A percentile compares a stretch with the other conserved stretches of the same genome.
Evolutionary conservation across 345 rosid genomes (phyloP).

Genomic region (Barbarea vulgaris): DNA sequence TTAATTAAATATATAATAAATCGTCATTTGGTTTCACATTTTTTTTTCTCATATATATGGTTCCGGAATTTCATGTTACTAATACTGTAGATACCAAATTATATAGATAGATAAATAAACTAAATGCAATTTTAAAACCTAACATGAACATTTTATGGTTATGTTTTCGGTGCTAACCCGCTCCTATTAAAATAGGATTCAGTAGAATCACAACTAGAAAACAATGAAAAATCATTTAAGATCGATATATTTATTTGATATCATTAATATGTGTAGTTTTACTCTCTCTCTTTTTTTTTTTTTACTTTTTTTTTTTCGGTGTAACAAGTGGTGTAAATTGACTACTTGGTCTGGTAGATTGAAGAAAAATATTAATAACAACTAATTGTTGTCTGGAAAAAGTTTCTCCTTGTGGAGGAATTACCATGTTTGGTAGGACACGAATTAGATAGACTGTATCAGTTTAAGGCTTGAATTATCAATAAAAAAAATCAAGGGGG

Average conservation of each 20-base stretch:
- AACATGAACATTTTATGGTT: background rate
- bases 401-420: background rate
- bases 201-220: background rate
- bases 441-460: constrained; percentile 4
- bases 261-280: background rate
- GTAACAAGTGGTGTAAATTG: background rate
- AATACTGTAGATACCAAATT: background rate
- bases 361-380: constrained; percentile 6
- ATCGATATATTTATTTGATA: background rate
- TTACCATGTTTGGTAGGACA: constrained; percentile 9
- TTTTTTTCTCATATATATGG: background rate
- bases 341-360: background rate
- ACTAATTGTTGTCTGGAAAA: background rate
- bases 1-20: too few species aligned
- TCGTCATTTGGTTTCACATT: background rate
- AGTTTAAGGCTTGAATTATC: background rate
- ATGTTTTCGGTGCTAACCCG: background rate
- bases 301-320: too few species aligned
- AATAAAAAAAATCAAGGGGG: background rate
- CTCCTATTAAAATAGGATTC: background rate
- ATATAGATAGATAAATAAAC: background rate
- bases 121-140: background rate
- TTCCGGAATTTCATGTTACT: background rate
- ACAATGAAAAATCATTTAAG: background rate
- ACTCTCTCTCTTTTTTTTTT: background rate